Conservation (phyloP, 345 rosid species). For the Zanthoxylum bungeanum region DNA sequence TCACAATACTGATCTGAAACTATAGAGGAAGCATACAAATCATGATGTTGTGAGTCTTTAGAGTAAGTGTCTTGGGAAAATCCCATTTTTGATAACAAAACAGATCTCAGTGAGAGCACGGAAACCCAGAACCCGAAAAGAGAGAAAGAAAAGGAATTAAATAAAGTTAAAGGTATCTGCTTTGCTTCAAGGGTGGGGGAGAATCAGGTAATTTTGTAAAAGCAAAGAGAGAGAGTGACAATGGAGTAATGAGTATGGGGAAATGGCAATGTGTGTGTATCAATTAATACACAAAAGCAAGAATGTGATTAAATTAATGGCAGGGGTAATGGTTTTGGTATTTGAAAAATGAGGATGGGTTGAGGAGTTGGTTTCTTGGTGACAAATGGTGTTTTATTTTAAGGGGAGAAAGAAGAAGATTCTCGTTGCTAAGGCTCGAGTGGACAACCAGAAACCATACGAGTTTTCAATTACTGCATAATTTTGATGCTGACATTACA, state of each 20-base stretch:
- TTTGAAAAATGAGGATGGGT: neutral
- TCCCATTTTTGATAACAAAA: slow-evolving; percentile 28
- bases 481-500: neutral
- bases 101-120: slow-evolving; percentile 50
- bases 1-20: slow-evolving; percentile 23
- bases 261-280: neutral
- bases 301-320: neutral
- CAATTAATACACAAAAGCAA: neutral
- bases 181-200: slow-evolving; percentile 46
- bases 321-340: neutral
- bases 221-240: no score
- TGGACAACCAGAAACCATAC: slow-evolving; percentile 17
- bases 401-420: neutral
- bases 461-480: no score
- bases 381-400: neutral
- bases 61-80: slow-evolving; percentile 21
- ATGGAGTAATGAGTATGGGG: slow-evolving; percentile 4
- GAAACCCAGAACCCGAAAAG: slow-evolving; percentile 34
- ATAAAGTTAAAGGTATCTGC: slow-evolving; percentile 34
- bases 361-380: slow-evolving; percentile 1
- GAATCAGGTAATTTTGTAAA: no score
- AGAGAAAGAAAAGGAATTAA: slow-evolving; percentile 9
- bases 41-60: slow-evolving; percentile 13
- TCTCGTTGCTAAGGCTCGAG: neutral
- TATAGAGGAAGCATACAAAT: slow-evolving; percentile 5